Evolutionary conservation across 1,284 basidiomycete genomes (phyloP), one percentile per base, ranked within the genome.

Genomic region (Moesziomyces sp.): DNA sequence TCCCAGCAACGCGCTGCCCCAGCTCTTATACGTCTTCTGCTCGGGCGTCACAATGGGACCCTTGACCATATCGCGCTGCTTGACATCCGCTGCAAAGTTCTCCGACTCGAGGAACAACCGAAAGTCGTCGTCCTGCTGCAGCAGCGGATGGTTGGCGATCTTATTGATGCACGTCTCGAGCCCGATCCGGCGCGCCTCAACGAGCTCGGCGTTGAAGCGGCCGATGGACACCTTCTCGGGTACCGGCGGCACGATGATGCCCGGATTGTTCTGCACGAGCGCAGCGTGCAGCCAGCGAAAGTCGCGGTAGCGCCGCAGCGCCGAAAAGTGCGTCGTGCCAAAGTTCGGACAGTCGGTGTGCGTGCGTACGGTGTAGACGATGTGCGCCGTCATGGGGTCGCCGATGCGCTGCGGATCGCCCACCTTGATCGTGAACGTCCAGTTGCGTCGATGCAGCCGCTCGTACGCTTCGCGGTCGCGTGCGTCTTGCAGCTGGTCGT

Each of bases 271-370:
- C 78, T 87, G 84, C 0, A 91, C 91, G 1, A 99, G 88, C 0
- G 91, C 91, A 78, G 96, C 94, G 83, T 93, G 97, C 0, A 99
- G 86, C 96, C 97, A 99, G 21, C 97, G 88, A 82, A 99, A 99
- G 85, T 99, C 97, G 21, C 92, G 93, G 85, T 97, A 99, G 23
- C 96, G 90, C 19, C 96, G 89, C 8, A 99, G 89, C 40, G 97
- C 94, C 5, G 94, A 82, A 42, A 81, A 78, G 21, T 79, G 68
- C 28, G 26, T 35, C 10, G 70, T 50, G 14, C 73, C 58, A 48
- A 82, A 77, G 50, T 51, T 42, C 10, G 76, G 63, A 47, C 64
- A 58, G 60, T 83, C 68, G 47, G 81, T 79, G 38, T 53, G 58
- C 13, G 80, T 77, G 18, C 82, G 75, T 13, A 84, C 79, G 1